phyloP scores from a whole-genome alignment of 805 yeast species.

The Lachancea waltii region DNA sequence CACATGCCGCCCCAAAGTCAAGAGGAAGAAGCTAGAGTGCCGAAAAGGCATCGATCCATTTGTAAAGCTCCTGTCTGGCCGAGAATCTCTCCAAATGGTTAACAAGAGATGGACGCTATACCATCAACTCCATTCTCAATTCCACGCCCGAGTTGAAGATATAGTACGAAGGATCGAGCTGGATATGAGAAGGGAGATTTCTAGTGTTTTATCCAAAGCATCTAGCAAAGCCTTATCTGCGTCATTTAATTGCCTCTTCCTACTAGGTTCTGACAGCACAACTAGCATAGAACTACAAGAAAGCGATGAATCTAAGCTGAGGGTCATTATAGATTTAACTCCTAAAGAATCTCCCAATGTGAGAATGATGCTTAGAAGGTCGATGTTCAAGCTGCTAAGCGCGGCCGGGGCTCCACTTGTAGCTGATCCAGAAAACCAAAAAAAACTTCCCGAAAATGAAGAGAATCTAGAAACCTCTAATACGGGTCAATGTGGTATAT shows the following conservation, averaged over 20 bases:
- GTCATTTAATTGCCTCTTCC: conserved; percentile 33
- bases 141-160: conserved; percentile 26
- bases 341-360: conserved; percentile 36
- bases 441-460: conserved; percentile 7
- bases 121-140: conserved; percentile 29
- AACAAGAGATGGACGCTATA: conserved; percentile 38
- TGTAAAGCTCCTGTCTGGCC: conserved; percentile 38
- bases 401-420: conserved; percentile 14
- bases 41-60: conserved; percentile 32
- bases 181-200: conserved; percentile 32
- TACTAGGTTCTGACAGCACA: conserved; percentile 40
- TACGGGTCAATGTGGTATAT: conserved; percentile 1
- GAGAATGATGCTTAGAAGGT: conserved; percentile 32
- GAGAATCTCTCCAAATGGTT: conserved; percentile 36
- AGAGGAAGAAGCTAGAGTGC: conserved; percentile 11
- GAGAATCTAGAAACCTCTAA: conserved; percentile 1
- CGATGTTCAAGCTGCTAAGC: conserved; percentile 30
- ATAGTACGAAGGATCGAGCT: conserved; percentile 31
- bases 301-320: conserved; percentile 13
- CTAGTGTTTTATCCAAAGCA: neutral
- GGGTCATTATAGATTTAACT: conserved; percentile 31
- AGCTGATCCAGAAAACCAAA: neutral
- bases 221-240: conserved; percentile 12
- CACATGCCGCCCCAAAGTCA: conserved; percentile 18
- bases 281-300: conserved; percentile 35